Evolutionary conservation across 208 protist species (phyloP).

Genomic region (Leishmania braziliensis): DNA sequence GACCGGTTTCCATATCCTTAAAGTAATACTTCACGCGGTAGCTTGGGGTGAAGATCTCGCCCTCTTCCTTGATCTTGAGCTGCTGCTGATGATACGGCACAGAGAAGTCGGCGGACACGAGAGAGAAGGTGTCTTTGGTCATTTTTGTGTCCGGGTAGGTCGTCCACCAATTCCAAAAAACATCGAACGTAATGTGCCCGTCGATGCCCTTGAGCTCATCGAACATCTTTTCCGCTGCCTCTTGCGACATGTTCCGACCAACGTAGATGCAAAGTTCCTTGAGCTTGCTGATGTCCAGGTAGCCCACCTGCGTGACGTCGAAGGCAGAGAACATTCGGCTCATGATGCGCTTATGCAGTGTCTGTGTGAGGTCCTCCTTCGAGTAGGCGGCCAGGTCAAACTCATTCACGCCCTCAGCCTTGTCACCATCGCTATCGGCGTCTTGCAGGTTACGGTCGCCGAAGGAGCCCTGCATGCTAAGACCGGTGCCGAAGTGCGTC

Average conservation of each 20-base stretch:
- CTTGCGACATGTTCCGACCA: slow-evolving; percentile 49
- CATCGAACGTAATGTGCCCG: slow-evolving; percentile 78
- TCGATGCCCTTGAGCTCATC: slow-evolving; percentile 56
- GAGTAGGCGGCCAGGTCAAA: slow-evolving; percentile 83
- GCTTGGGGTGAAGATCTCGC: slow-evolving; percentile 89
- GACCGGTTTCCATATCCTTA: slow-evolving; percentile 80
- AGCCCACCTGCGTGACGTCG: slow-evolving; percentile 81
- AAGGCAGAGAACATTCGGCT: slow-evolving; percentile 89
- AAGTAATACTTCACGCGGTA: slow-evolving; percentile 93
- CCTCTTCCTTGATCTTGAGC: slow-evolving; percentile 79
- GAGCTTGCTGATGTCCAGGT: slow-evolving; percentile 63
- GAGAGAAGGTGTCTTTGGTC: slow-evolving; percentile 75
- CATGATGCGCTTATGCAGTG: slow-evolving; percentile 83
- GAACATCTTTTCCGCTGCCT: slow-evolving; percentile 61
- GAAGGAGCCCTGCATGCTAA: slow-evolving; percentile 20
- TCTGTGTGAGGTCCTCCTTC: slow-evolving; percentile 75
- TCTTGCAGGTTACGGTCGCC: slow-evolving; percentile 20
- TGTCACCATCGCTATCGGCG: slow-evolving; percentile 7
- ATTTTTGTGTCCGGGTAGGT: slow-evolving; percentile 47
- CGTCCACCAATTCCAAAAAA: slow-evolving; percentile 88
- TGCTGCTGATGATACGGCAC: slow-evolving; percentile 92
- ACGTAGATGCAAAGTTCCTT: slow-evolving; percentile 83
- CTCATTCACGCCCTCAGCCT: slow-evolving; percentile 46
- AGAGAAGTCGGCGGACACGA: slow-evolving; percentile 87
- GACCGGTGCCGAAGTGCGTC: slow-evolving; percentile 61